A percentile compares a stretch with the other conserved stretches of the same genome.
Conservation (phyloP, 2,329 filamentous ascomycete genomes). For the Diaporthe australafricana region DNA sequence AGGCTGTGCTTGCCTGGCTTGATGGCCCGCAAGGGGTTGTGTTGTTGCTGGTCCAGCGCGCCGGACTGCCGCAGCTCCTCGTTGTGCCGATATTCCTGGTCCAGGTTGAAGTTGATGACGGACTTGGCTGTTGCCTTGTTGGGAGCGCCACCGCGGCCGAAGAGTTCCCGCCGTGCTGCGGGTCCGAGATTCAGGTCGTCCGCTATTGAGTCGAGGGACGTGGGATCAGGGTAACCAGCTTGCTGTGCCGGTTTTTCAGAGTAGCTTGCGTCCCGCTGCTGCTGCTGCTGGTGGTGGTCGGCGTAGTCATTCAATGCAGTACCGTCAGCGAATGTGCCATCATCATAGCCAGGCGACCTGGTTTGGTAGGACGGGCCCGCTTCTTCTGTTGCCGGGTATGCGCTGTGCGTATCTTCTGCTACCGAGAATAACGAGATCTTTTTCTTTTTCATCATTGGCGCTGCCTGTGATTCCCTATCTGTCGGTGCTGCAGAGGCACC, state of each 20-base stretch:
- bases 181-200: constrained; percentile 83
- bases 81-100: constrained; percentile 87
- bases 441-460: constrained; percentile 56
- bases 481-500: constrained; percentile 16
- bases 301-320: constrained; percentile 47
- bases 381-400: constrained; percentile 40
- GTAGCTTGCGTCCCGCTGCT: constrained; percentile 16
- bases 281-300: constrained; percentile 25
- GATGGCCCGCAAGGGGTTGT: constrained; percentile 86
- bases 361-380: constrained; percentile 52
- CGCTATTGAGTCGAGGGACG: constrained; percentile 78
- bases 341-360: constrained; percentile 41
- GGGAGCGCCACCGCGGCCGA: constrained; percentile 73
- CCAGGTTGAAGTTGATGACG: constrained; percentile 89
- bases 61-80: constrained; percentile 78
- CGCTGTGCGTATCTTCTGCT: constrained; percentile 52
- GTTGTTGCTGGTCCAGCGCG: constrained; percentile 76
- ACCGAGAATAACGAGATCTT: constrained; percentile 80
- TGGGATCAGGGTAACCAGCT: constrained; percentile 9
- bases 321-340: constrained; percentile 47
- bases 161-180: constrained; percentile 83
- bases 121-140: constrained; percentile 63
- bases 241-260: constrained; percentile 32
- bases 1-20: constrained; percentile 91
- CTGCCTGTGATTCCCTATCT: constrained; percentile 35